Percentiles rank a stretch among this genome's conserved stretches.
Conservation (phyloP, 2,329 filamentous ascomycete species). For the Ascosphaera acerosa region DNA sequence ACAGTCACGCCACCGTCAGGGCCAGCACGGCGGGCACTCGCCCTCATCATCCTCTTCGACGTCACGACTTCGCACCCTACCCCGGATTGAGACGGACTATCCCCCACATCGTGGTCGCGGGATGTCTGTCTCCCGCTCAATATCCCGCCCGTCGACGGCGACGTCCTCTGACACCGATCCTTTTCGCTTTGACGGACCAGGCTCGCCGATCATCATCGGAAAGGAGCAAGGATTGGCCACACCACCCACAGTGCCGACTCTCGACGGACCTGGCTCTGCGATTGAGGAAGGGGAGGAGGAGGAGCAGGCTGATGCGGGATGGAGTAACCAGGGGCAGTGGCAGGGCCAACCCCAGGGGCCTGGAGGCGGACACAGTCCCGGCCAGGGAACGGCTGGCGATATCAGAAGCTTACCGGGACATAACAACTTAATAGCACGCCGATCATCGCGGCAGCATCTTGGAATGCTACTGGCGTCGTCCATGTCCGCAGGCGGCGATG, state of each 20-base stretch:
- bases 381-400: too few relatives aligned
- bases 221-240: constrained; percentile 12
- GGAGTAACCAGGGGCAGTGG: too few relatives aligned
- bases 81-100: background rate
- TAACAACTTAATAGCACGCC: background rate
- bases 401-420: background rate
- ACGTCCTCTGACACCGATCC: constrained; percentile 17
- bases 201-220: constrained; percentile 3
- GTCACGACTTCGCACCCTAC: background rate
- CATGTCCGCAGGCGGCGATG: constrained; percentile 4
- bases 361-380: too few relatives aligned
- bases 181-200: constrained; percentile 17
- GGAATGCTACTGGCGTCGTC: too few relatives aligned
- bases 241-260: constrained; percentile 26
- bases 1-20: too few relatives aligned
- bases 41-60: too few relatives aligned
- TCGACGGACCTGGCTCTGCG: constrained; percentile 24
- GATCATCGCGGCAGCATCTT: background rate
- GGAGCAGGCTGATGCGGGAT: constrained; percentile 15
- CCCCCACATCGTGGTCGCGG: background rate
- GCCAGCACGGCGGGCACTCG: too few relatives aligned
- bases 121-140: constrained; percentile 1
- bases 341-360: too few relatives aligned
- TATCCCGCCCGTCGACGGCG: constrained; percentile 17
- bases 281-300: constrained; percentile 29